phyloP scores from a whole-genome alignment of 2,329 filamentous ascomycete genomes.

The Diaporthe sp. region DNA sequence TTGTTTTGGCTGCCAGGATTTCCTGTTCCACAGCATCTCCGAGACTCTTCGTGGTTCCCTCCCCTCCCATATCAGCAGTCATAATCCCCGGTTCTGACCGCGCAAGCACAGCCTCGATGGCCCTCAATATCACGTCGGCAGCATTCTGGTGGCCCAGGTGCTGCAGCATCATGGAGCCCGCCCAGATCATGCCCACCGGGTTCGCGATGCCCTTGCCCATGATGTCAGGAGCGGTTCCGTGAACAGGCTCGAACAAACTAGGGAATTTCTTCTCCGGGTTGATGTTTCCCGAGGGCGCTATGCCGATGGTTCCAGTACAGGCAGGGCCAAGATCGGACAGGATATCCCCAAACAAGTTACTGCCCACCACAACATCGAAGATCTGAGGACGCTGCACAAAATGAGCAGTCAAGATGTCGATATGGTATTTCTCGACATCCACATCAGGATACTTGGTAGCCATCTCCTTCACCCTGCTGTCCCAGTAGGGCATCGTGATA shows the following conservation, averaged over 20 bases:
- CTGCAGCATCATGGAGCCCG: constrained; percentile 73
- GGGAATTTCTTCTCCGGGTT: constrained; percentile 70
- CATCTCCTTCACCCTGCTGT: constrained; percentile 65
- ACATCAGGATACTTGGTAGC: constrained; percentile 66
- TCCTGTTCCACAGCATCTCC: constrained; percentile 60
- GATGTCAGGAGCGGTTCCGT: constrained; percentile 73
- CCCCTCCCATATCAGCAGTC: constrained; percentile 70
- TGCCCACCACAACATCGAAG: constrained; percentile 71
- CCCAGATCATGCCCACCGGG: constrained; percentile 76
- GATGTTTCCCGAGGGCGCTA: constrained; percentile 72
- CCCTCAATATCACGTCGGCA: constrained; percentile 65
- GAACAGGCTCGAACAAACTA: constrained; percentile 72
- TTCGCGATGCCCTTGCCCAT: constrained; percentile 72
- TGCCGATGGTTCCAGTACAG: constrained; percentile 73
- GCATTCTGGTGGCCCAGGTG: constrained; percentile 71
- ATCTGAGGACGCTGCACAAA: constrained; percentile 68
- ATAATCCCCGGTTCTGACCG: constrained; percentile 60
- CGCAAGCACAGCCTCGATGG: constrained; percentile 67
- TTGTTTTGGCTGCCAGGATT: constrained; percentile 32
- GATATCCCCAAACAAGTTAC: constrained; percentile 70
- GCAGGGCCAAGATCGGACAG: constrained; percentile 73
- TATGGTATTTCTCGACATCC: constrained; percentile 69
- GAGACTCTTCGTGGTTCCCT: constrained; percentile 65
- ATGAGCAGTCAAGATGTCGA: constrained; percentile 71
- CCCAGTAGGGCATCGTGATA: constrained; percentile 75